These are phyloP conservation scores for Coemansia sp. DNA, from an alignment of 192 early-diverging fungal species.

Conservation along the genomic window DNA sequence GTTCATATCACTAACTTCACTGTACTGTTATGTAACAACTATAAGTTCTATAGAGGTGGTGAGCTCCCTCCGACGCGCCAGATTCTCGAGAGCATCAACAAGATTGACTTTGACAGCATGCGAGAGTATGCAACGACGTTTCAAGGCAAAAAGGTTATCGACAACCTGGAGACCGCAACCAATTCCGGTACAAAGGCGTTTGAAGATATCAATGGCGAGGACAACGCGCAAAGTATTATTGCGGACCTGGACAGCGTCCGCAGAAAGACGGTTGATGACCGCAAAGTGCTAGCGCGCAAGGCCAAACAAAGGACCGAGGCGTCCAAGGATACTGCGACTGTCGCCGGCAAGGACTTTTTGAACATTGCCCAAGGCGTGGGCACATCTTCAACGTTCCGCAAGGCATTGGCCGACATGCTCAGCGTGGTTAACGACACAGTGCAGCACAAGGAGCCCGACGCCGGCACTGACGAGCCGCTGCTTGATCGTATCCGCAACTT, in stretches of 20 bases:
- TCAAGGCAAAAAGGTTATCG: slow-evolving; percentile 40
- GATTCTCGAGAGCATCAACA: slow-evolving; percentile 14
- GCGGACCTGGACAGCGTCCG: slow-evolving; percentile 23
- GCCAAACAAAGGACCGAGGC: slow-evolving; percentile 17
- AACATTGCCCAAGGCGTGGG: slow-evolving; percentile 27
- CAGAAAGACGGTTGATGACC: slow-evolving; percentile 33
- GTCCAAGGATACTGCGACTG: slow-evolving; percentile 8
- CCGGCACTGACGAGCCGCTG: slow-evolving; percentile 8
- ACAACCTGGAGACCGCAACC: slow-evolving; percentile 29
- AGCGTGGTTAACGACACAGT: slow-evolving; percentile 25
- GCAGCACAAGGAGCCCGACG: slow-evolving; percentile 15
- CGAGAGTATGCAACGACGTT: slow-evolving; percentile 34
- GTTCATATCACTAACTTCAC: no score
- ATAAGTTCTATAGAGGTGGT: slow-evolving; percentile 8
- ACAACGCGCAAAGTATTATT: slow-evolving; percentile 25
- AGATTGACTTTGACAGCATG: slow-evolving; percentile 32
- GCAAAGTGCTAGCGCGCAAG: slow-evolving; percentile 32
- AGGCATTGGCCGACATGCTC: slow-evolving; percentile 21
- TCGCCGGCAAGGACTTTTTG: slow-evolving; percentile 37
- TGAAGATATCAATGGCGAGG: slow-evolving; percentile 42
- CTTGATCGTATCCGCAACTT: slow-evolving; percentile 34
- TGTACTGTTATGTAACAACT: no score
- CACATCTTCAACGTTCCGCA: slow-evolving; percentile 36
- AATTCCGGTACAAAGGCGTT: slow-evolving; percentile 19
- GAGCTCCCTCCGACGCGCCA: slow-evolving; percentile 26